Conservation (phyloP, 805 yeast genomes). For the Babjeviella inositovora region DNA sequence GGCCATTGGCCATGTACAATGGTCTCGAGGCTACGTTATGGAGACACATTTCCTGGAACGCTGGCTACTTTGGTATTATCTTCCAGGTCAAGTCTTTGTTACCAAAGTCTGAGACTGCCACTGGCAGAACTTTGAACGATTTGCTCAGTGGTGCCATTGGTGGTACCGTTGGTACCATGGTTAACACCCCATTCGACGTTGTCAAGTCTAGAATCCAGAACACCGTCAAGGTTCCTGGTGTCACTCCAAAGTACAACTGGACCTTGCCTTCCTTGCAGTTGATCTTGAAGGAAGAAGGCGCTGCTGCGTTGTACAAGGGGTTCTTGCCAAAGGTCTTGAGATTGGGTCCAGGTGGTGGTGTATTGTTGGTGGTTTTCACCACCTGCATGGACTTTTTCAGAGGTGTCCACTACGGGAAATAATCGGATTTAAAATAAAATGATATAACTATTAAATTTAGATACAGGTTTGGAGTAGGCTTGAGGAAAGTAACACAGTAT, state of each 20-base stretch:
- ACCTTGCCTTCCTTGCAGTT: constrained; percentile 63
- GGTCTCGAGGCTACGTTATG: constrained; percentile 95
- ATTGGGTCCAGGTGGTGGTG: constrained; percentile 99
- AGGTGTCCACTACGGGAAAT: constrained; percentile 20
- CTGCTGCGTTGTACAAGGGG: constrained; percentile 84
- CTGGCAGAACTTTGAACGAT: constrained; percentile 74
- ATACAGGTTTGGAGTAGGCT: no score
- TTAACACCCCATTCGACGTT: constrained; percentile 95
- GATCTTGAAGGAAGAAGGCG: constrained; percentile 84
- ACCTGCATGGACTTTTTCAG: constrained; percentile 89
- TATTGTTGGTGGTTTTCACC: constrained; percentile 90
- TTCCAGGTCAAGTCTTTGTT: constrained; percentile 68
- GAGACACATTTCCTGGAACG: constrained; percentile 96
- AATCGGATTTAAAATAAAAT: no score
- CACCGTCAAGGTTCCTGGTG: constrained; percentile 50
- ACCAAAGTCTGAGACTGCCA: constrained; percentile 58
- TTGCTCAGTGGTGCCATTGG: constrained; percentile 89
- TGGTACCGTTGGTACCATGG: constrained; percentile 90
- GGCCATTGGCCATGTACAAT: constrained; percentile 72
- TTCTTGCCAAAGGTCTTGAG: constrained; percentile 94
- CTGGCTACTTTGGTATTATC: constrained; percentile 93
- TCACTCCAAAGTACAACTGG: constrained; percentile 83
- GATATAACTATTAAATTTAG: no score
- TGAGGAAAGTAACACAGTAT: no score
- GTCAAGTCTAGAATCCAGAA: constrained; percentile 93